These are phyloP conservation scores for Fusarium stilboides DNA, from an alignment of 2,329 filamentous ascomycete genomes.

Conservation along the genomic window DNA sequence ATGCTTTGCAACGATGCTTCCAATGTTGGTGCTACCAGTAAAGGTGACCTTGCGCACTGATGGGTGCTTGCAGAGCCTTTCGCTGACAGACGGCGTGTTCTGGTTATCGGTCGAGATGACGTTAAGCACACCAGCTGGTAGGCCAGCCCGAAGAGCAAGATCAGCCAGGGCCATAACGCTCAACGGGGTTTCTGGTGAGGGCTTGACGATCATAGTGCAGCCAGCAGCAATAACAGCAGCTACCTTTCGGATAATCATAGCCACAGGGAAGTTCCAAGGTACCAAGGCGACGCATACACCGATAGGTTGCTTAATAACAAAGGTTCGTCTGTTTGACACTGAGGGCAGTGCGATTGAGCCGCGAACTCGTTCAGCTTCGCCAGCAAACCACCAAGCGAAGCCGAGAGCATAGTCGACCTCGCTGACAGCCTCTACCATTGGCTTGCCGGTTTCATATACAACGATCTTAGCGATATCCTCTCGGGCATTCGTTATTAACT, in stretches of 20 bases:
- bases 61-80: slow-evolving; percentile 62
- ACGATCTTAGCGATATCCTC: slow-evolving; percentile 59
- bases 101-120: slow-evolving; percentile 61
- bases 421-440: slow-evolving; percentile 66
- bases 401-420: slow-evolving; percentile 69
- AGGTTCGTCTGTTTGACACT: slow-evolving; percentile 64
- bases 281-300: slow-evolving; percentile 54
- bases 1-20: slow-evolving; percentile 73
- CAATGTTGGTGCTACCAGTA: slow-evolving; percentile 80
- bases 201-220: slow-evolving; percentile 82
- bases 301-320: slow-evolving; percentile 74
- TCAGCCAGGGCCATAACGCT: slow-evolving; percentile 78
- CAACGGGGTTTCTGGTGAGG: slow-evolving; percentile 80
- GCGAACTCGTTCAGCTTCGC: slow-evolving; percentile 58
- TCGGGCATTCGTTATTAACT: slow-evolving; percentile 52
- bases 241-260: slow-evolving; percentile 65
- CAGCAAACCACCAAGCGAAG: slow-evolving; percentile 71
- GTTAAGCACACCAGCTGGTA: slow-evolving; percentile 78
- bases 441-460: slow-evolving; percentile 69
- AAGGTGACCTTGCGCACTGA: slow-evolving; percentile 78
- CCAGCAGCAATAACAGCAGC: slow-evolving; percentile 77
- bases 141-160: slow-evolving; percentile 78
- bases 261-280: slow-evolving; percentile 72
- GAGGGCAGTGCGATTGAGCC: slow-evolving; percentile 72
- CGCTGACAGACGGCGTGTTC: slow-evolving; percentile 60